Percentiles rank a stretch among this genome's conserved stretches.
Evolutionary conservation across 768 basidiomycete species (phyloP).

Genomic region (Auriscalpium orientale): DNA sequence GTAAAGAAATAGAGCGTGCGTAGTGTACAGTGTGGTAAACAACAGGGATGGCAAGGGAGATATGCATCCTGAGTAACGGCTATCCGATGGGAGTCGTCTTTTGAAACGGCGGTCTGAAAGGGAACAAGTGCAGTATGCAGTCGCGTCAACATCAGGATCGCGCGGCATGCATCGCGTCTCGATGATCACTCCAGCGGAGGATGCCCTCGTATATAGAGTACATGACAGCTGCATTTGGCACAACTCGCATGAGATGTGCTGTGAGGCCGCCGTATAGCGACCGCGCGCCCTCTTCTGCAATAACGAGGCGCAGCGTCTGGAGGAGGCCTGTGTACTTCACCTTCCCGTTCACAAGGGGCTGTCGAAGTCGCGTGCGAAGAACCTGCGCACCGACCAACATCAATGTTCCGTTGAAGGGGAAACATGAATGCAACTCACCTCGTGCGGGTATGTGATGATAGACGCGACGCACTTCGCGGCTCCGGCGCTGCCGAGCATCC

Average conservation of each 20-base stretch:
- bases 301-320: conserved; percentile 79
- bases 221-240: conserved; percentile 97
- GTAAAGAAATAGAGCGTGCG: background rate
- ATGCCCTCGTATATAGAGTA: conserved; percentile 89
- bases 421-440: conserved; percentile 46
- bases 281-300: conserved; percentile 83
- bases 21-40: background rate
- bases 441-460: conserved; percentile 96
- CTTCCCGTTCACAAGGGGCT: conserved; percentile 72
- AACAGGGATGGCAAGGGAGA: background rate
- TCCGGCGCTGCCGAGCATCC: conserved; percentile 86
- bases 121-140: no score
- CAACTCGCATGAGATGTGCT: conserved; percentile 93
- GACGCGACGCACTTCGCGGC: conserved; percentile 91
- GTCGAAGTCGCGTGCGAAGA: conserved; percentile 84
- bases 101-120: no score
- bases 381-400: conserved; percentile 41
- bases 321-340: conserved; percentile 79
- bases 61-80: no score
- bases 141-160: background rate
- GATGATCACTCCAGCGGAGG: conserved; percentile 44
- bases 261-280: conserved; percentile 88
- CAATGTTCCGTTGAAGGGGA: background rate
- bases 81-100: no score
- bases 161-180: background rate